Percentiles rank a stretch among this genome's conserved stretches.
These are phyloP conservation scores for Penicillium soppii DNA, from an alignment of 495 filamentous ascomycete genomes.

Conservation along the genomic window DNA sequence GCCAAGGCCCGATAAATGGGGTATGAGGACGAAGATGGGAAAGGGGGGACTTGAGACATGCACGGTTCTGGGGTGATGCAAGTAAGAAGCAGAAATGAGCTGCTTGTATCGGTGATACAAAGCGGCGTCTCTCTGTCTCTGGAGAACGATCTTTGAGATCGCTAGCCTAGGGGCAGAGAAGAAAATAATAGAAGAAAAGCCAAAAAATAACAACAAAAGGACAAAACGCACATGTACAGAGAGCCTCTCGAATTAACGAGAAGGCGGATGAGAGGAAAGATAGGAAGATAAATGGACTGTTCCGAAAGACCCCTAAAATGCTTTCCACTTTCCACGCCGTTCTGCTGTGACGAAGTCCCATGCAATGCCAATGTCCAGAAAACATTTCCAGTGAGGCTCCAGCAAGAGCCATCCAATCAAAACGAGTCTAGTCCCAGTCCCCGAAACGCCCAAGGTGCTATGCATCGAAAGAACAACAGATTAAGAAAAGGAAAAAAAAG, in stretches of 20 bases:
- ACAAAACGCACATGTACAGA: constrained; percentile 19
- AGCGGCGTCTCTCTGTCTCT: neutral
- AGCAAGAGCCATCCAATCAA: constrained; percentile 32
- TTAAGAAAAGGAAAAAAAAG: constrained; percentile 16
- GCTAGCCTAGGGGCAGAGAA: neutral
- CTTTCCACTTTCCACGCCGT: constrained; percentile 28
- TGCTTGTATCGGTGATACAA: constrained; percentile 2
- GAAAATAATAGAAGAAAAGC: neutral
- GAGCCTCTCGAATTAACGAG: constrained; percentile 7
- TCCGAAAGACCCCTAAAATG: constrained; percentile 24
- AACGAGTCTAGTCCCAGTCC: constrained; percentile 36
- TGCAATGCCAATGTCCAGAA: constrained; percentile 31
- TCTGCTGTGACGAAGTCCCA: constrained; percentile 26
- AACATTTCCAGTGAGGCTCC: constrained; percentile 32
- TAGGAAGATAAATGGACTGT: constrained; percentile 24
- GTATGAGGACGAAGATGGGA: constrained; percentile 14
- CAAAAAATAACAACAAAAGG: neutral
- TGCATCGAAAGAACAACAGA: constrained; percentile 29
- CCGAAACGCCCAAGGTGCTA: constrained; percentile 36
- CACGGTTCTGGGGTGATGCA: constrained; percentile 23
- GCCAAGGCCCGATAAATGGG: constrained; percentile 19
- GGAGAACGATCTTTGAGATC: neutral
- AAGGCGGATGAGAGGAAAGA: constrained; percentile 3
- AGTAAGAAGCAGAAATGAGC: constrained; percentile 15
- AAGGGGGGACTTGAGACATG: constrained; percentile 25